Conservation (phyloP, 2,329 filamentous ascomycete genomes). For the Lachnellula willkommii region DNA sequence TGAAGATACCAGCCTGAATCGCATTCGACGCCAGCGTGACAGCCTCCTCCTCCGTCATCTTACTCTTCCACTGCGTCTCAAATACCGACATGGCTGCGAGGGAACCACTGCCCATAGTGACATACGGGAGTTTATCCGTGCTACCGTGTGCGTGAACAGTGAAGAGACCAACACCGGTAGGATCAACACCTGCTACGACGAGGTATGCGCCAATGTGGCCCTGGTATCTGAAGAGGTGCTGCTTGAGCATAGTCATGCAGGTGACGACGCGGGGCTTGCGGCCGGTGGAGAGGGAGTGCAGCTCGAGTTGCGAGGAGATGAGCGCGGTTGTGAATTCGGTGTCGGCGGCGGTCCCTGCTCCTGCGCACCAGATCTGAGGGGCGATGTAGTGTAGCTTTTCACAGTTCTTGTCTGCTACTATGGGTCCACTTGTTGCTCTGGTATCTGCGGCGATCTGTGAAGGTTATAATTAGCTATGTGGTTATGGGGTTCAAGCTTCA, state of each 20-base stretch:
- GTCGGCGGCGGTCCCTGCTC: conserved; percentile 94
- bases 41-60: conserved; percentile 73
- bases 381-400: conserved; percentile 99
- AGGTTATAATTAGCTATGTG: conserved; percentile 17
- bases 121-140: conserved; percentile 97
- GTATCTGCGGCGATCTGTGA: conserved; percentile 91
- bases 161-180: conserved; percentile 90
- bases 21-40: conserved; percentile 77
- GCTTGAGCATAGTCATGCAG: conserved; percentile 99
- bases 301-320: conserved; percentile 97
- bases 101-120: conserved; percentile 97
- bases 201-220: conserved; percentile 97
- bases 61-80: conserved; percentile 87
- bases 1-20: conserved; percentile 96
- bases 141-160: conserved; percentile 98
- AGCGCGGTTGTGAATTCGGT: conserved; percentile 98
- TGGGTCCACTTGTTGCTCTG: conserved; percentile 91
- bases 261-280: conserved; percentile 96
- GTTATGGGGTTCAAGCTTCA: neutral
- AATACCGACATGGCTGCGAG: conserved; percentile 97
- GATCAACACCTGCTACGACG: conserved; percentile 93
- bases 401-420: conserved; percentile 99
- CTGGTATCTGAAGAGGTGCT: conserved; percentile 98
- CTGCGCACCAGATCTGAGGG: conserved; percentile 98
- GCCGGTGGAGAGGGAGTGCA: conserved; percentile 92